phyloP scores from a whole-genome alignment of 1,284 basidiomycete genomes.

The Ustilago vetiveriae region DNA sequence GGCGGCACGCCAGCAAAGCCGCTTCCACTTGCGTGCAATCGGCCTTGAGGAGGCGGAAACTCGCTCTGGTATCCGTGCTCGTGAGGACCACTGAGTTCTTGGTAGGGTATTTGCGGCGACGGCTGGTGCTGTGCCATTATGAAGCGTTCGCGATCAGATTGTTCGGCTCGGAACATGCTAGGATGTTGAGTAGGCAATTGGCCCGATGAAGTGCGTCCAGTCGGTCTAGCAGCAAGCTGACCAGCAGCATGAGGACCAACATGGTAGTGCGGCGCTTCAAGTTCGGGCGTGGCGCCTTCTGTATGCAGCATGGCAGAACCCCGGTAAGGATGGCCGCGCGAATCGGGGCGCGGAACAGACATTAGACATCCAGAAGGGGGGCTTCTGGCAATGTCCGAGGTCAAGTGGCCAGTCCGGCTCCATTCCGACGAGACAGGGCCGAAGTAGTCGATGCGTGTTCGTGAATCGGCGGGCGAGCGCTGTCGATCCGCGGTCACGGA shows the following conservation, averaged over 20 bases:
- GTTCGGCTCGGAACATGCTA: constrained; percentile 15
- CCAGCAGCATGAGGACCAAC: neutral
- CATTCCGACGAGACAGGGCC: constrained; percentile 20
- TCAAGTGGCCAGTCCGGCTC: constrained; percentile 7
- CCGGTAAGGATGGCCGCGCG: constrained; percentile 18
- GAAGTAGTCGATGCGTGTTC: constrained; percentile 40
- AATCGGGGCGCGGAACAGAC: constrained; percentile 7
- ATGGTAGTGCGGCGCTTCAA: constrained; percentile 13
- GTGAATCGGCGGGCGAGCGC: constrained; percentile 24
- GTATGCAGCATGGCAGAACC: constrained; percentile 7
- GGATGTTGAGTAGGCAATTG: constrained; percentile 4
- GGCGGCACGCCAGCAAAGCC: constrained; percentile 9
- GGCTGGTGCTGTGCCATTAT: constrained; percentile 24
- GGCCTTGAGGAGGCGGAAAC: constrained; percentile 18
- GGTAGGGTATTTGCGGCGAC: neutral
- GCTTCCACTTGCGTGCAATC: constrained; percentile 9
- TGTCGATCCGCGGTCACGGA: constrained; percentile 14
- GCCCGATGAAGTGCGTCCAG: constrained; percentile 5
- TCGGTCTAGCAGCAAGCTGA: constrained; percentile 6
- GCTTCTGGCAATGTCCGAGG: constrained; percentile 13
- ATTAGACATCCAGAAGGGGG: constrained; percentile 8
- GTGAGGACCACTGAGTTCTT: constrained; percentile 5
- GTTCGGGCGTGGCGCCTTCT: constrained; percentile 15
- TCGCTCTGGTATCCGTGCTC: constrained; percentile 33
- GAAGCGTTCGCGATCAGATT: constrained; percentile 29